Evolutionary conservation across 441 rosid species (phyloP).

Genomic region (Adansonia rubrostipa): DNA sequence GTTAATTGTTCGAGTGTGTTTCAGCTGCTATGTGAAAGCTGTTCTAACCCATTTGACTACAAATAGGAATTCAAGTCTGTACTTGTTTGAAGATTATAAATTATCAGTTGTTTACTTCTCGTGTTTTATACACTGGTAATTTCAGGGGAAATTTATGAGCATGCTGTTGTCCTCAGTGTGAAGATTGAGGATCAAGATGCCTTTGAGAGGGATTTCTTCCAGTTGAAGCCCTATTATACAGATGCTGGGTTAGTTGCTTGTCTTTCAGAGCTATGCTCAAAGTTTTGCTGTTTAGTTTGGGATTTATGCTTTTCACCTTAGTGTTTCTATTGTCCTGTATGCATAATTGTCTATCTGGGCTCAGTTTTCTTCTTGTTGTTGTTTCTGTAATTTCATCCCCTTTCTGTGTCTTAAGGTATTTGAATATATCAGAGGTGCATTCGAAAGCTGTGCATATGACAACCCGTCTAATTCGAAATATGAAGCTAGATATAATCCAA

Average conservation of each 20-base stretch:
- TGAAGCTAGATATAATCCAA: too few species aligned
- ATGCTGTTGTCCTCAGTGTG: conserved; percentile 85
- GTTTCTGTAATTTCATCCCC: neutral
- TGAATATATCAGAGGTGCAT: neutral
- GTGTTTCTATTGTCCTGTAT: neutral
- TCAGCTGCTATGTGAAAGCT: neutral
- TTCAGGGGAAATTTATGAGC: conserved; percentile 92
- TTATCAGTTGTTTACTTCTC: neutral
- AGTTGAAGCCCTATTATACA: conserved; percentile 90
- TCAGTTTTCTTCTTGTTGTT: neutral
- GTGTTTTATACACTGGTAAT: neutral
- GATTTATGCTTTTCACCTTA: neutral
- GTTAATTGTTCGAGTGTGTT: neutral
- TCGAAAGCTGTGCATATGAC: too few species aligned
- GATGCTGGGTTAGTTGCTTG: conserved; percentile 69
- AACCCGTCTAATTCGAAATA: too few species aligned
- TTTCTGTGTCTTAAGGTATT: neutral
- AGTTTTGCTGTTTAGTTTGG: neutral
- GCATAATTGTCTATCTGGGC: neutral
- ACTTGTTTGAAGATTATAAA: neutral
- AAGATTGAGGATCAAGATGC: conserved; percentile 92
- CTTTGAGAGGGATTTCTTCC: conserved; percentile 95
- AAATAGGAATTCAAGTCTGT: neutral
- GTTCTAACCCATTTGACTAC: neutral
- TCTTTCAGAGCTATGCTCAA: neutral